phyloP scores from a whole-genome alignment of 768 basidiomycete genomes.

The Lentinula raphanica region DNA sequence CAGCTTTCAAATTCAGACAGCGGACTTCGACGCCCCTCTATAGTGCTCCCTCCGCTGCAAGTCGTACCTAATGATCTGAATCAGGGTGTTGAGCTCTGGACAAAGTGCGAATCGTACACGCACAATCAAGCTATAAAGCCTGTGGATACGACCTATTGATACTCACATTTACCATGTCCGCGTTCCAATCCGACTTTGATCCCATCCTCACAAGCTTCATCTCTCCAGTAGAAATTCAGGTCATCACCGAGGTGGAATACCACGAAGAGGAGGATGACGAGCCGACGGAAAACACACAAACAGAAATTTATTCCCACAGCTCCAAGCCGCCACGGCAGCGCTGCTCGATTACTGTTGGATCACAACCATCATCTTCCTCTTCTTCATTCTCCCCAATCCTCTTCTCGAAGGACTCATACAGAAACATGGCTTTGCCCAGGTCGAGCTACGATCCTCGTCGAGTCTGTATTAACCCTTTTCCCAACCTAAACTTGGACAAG shows the following conservation, averaged over 20 bases:
- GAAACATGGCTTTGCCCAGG: conserved; percentile 41
- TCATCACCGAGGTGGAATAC: not conserved
- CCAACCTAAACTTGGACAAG: conserved; percentile 66
- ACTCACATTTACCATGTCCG: not conserved
- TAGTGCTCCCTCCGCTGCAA: not conserved
- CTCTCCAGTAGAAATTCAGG: conserved; percentile 3
- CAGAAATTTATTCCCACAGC: conserved; percentile 1
- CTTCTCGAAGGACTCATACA: not conserved
- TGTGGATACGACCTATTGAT: not conserved
- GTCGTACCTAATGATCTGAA: not conserved
- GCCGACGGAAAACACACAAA: not conserved
- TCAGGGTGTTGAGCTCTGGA: not conserved
- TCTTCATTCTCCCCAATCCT: not conserved
- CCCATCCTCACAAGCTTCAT: not conserved
- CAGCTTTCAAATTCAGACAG: not conserved
- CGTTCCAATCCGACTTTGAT: not conserved
- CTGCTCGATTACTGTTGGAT: not conserved
- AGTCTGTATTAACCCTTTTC: conserved; percentile 79
- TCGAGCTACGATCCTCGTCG: conserved; percentile 64
- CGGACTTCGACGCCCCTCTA: not conserved
- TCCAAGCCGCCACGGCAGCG: not conserved
- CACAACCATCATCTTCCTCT: not conserved
- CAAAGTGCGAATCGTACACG: not conserved
- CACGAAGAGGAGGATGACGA: conserved; percentile 1
- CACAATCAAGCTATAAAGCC: not conserved